Percentiles rank a stretch among this genome's conserved stretches.
phyloP scores from a whole-genome alignment of 73 alveolate genomes.

The Paramecium bursaria region DNA sequence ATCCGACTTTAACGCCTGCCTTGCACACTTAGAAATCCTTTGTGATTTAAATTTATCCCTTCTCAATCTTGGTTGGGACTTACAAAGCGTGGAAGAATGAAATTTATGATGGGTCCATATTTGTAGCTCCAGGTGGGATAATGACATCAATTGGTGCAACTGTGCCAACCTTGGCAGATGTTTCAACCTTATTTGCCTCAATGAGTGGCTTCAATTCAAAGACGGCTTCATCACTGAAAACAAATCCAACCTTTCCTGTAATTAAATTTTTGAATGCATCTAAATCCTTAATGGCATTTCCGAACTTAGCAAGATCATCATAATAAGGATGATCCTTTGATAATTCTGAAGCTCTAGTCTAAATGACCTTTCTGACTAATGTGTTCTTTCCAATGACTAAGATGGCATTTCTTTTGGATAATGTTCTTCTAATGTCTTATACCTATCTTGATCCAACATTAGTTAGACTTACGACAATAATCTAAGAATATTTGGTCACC shows the following conservation, averaged over 20 bases:
- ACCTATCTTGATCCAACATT: constrained; percentile 61
- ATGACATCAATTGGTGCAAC: constrained; percentile 96
- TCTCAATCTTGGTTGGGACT: constrained; percentile 98
- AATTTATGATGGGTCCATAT: constrained; percentile 99
- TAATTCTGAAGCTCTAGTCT: constrained; percentile 43
- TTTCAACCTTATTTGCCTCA: constrained; percentile 84
- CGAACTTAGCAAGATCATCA: constrained; percentile 21
- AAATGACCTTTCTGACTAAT: constrained; percentile 29
- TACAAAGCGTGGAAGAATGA: constrained; percentile 98
- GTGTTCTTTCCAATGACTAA: constrained; percentile 53
- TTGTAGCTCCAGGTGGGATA: constrained; percentile 99
- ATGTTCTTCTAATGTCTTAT: constrained; percentile 55
- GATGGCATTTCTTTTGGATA: constrained; percentile 23
- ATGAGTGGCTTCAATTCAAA: constrained; percentile 87
- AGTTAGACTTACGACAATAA: constrained; percentile 19
- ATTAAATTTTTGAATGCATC: constrained; percentile 51
- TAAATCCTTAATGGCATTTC: constrained; percentile 17
- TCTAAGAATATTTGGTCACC: constrained; percentile 21
- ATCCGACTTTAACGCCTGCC: constrained; percentile 93
- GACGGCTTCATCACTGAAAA: constrained; percentile 93
- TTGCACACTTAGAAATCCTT: constrained; percentile 88
- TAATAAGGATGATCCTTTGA: constrained; percentile 12
- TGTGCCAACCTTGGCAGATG: constrained; percentile 98
- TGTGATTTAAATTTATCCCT: constrained; percentile 98
- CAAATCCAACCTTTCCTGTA: constrained; percentile 86